phyloP scores from a whole-genome alignment of 2,329 filamentous ascomycete genomes.

The Colletotrichum tropicale region DNA sequence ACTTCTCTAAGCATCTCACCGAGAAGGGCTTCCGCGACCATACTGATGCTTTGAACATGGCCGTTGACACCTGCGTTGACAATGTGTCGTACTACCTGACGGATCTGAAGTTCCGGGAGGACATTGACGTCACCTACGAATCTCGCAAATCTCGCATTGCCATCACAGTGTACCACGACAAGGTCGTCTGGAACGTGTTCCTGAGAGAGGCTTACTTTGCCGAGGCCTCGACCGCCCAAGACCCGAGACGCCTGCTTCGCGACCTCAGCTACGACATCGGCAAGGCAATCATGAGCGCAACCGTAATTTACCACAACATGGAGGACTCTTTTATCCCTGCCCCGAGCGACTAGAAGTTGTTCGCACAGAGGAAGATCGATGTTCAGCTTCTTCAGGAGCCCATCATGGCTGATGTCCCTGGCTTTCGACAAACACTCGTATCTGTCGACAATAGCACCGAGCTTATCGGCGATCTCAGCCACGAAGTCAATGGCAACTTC shows the following conservation, averaged over 20 bases:
- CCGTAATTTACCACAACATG: not conserved
- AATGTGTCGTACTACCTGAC: not conserved
- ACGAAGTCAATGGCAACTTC: not conserved
- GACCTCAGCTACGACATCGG: not conserved
- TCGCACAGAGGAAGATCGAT: not conserved
- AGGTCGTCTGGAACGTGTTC: constrained; percentile 20
- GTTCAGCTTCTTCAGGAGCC: not conserved
- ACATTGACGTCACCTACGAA: constrained; percentile 14
- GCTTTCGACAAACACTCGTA: not conserved
- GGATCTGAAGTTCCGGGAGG: constrained; percentile 1
- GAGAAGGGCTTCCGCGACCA: not conserved
- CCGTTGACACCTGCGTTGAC: not conserved
- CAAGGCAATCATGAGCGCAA: not conserved
- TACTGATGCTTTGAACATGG: not conserved
- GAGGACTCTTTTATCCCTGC: not conserved
- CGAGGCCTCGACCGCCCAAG: not conserved
- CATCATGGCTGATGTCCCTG: not conserved
- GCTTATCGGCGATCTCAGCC: not conserved
- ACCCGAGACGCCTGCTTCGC: not conserved
- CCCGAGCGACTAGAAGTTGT: constrained; percentile 7
- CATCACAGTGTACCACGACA: not conserved
- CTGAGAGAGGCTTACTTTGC: not conserved
- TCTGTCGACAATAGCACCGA: not conserved
- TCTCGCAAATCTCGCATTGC: constrained; percentile 2
- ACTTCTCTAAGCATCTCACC: not conserved